Evolutionary conservation across 177 flowering plant species (phyloP).

Genomic region (Telopea speciosissima): DNA sequence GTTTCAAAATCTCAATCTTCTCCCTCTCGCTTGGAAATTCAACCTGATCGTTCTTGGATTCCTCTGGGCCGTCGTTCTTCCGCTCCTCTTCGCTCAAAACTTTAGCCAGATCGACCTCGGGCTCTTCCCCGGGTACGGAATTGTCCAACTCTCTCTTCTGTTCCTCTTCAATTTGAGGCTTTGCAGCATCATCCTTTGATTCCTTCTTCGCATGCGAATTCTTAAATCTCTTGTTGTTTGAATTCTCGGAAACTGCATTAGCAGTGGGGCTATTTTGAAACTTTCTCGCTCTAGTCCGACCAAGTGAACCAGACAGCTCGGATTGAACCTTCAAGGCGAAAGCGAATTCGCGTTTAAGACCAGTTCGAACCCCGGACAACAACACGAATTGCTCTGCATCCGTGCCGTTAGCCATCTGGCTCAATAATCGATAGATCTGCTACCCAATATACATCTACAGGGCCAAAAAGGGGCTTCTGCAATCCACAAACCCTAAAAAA

Average conservation of each 20-base stretch:
- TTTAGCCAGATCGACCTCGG: background rate
- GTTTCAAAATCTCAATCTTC: background rate
- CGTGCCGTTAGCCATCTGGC: slow-evolving; percentile 39
- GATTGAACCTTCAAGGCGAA: slow-evolving; percentile 51
- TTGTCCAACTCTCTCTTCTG: background rate
- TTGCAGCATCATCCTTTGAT: background rate
- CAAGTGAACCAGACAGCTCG: slow-evolving; percentile 38
- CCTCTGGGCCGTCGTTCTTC: background rate
- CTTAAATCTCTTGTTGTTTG: slow-evolving; percentile 1
- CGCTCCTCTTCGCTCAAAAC: background rate
- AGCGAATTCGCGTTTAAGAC: slow-evolving; percentile 70
- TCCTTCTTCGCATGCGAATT: background rate
- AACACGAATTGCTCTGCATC: slow-evolving; percentile 36
- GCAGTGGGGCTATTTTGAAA: background rate
- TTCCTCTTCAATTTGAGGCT: background rate
- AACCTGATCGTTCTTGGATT: background rate
- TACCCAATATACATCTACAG: background rate
- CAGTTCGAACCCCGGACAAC: slow-evolving; percentile 41
- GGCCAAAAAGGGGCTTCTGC: background rate
- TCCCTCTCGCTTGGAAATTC: no score
- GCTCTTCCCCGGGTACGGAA: background rate
- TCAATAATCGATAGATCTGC: background rate
- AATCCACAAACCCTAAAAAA: background rate
- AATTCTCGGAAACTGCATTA: slow-evolving; percentile 6
- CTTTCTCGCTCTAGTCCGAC: slow-evolving; percentile 44